Evolutionary conservation across 257 asterid genomes (phyloP).

Genomic region (Lantana camara): DNA sequence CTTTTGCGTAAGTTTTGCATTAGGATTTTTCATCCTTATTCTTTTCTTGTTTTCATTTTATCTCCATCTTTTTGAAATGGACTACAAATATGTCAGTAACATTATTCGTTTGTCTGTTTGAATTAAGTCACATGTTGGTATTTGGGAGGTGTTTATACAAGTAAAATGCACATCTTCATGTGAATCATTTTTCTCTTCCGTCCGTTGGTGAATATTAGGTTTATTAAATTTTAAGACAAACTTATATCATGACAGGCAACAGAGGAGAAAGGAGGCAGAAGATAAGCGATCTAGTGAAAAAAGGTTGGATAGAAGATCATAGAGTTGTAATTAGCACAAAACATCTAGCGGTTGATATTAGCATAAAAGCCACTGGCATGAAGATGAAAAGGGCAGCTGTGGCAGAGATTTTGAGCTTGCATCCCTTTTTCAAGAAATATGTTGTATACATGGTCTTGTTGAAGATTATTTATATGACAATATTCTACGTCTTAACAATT

Average conservation of each 20-base stretch:
- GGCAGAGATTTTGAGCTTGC: constrained; percentile 4
- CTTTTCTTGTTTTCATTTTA: background rate
- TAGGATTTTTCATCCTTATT: background rate
- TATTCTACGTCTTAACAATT: background rate
- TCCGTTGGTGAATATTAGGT: background rate
- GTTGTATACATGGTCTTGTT: constrained; percentile 1
- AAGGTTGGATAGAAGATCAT: constrained; percentile 53
- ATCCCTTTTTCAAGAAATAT: background rate
- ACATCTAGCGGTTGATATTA: constrained; percentile 8
- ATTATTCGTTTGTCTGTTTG: background rate
- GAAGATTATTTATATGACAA: background rate
- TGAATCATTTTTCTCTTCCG: background rate
- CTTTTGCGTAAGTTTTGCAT: constrained; percentile 80
- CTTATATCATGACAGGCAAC: constrained; percentile 47
- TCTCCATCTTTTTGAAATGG: constrained; percentile 6
- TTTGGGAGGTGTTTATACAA: constrained; percentile 1
- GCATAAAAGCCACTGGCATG: background rate
- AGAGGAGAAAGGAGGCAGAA: constrained; percentile 62
- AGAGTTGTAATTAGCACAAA: constrained; percentile 6
- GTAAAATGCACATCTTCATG: background rate
- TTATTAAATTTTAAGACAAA: constrained; percentile 14
- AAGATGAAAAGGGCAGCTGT: constrained; percentile 10
- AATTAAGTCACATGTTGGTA: background rate
- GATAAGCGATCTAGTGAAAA: constrained; percentile 52
- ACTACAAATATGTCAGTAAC: background rate